Evolutionary conservation across 2,329 filamentous ascomycete species (phyloP).

Genomic region (Thermoascus crustaceus): DNA sequence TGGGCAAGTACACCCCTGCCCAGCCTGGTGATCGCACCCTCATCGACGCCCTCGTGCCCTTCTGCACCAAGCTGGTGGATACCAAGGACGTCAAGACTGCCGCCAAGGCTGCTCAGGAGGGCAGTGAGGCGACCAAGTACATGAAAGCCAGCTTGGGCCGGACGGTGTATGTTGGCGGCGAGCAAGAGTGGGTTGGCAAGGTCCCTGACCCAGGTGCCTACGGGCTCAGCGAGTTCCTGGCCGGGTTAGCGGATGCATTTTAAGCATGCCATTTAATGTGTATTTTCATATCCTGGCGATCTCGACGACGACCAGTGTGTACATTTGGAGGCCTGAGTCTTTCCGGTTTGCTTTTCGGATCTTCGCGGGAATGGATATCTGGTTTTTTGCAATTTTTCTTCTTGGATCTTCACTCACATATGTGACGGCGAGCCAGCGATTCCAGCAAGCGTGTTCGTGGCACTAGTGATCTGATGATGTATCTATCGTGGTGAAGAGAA

Average conservation of each 20-base stretch:
- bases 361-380: too few relatives aligned
- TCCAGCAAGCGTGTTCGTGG: too few relatives aligned
- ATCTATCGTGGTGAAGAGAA: too few relatives aligned
- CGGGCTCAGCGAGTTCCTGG: constrained; percentile 79
- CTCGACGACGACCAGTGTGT: too few relatives aligned
- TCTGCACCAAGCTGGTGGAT: constrained; percentile 62
- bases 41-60: constrained; percentile 82
- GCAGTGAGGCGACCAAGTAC: constrained; percentile 75
- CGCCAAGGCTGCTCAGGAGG: constrained; percentile 64
- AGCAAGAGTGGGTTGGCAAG: constrained; percentile 56
- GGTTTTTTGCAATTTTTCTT: too few relatives aligned
- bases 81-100: constrained; percentile 63
- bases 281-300: too few relatives aligned
- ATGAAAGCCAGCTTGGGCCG: constrained; percentile 86
- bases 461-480: too few relatives aligned
- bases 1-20: constrained; percentile 82
- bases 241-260: constrained; percentile 58
- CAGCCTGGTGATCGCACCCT: constrained; percentile 82
- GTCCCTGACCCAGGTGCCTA: constrained; percentile 66
- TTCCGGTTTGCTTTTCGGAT: too few relatives aligned
- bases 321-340: too few relatives aligned
- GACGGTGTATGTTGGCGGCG: constrained; percentile 71
- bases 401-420: too few relatives aligned
- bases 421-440: too few relatives aligned
- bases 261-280: too few relatives aligned